These are phyloP conservation scores for Paramecium biaurelia DNA, from an alignment of 73 alveolate genomes.

Conservation along the genomic window DNA sequence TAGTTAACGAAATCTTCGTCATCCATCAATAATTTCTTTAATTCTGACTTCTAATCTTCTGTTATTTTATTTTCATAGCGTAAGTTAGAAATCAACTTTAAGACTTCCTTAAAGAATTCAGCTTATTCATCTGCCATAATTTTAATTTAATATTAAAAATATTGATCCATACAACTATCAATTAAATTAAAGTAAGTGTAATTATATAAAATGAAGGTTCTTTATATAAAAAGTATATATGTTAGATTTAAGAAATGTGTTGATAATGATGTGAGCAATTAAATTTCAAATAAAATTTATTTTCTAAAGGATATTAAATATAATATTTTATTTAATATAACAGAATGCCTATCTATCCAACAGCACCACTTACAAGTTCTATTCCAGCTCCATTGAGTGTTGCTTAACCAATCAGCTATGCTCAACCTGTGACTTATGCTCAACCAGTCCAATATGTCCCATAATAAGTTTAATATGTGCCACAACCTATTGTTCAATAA, in stretches of 20 bases:
- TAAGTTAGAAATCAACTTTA: neutral
- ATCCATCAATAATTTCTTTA: neutral
- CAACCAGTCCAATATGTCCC: slow-evolving; percentile 2
- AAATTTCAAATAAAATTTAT: neutral
- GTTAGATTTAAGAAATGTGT: no score
- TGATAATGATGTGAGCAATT: neutral
- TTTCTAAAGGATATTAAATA: neutral
- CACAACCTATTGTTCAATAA: neutral
- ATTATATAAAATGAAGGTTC: no score
- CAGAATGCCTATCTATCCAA: neutral
- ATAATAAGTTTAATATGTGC: neutral
- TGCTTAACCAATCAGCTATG: slow-evolving; percentile 18
- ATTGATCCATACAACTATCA: neutral
- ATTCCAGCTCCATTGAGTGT: slow-evolving; percentile 8
- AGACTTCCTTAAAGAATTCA: neutral
- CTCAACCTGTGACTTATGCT: slow-evolving; percentile 34
- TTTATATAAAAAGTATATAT: no score
- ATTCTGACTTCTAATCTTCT: neutral
- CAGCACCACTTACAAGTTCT: slow-evolving; percentile 16
- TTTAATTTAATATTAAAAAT: neutral
- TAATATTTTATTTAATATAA: neutral
- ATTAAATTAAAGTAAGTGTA: neutral
- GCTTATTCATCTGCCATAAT: slow-evolving; percentile 27
- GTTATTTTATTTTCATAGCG: neutral
- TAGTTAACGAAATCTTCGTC: neutral